A percentile compares a stretch with the other conserved stretches of the same genome.
Evolutionary conservation across 164 flowering plant genomes (phyloP).

Genomic region (Macadamia tetraphylla): DNA sequence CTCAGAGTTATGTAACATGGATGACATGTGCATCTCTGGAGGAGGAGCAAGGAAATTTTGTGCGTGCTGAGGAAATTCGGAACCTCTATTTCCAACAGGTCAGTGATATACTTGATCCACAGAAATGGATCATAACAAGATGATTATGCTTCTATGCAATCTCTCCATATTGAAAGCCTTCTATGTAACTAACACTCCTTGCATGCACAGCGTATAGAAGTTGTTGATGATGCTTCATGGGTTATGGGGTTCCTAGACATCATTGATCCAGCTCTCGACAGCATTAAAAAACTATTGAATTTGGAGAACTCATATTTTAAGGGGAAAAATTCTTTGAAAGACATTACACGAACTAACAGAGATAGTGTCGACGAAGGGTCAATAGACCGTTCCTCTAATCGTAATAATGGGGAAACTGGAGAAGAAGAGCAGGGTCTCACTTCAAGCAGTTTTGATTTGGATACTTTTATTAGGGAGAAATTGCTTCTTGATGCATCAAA

Average conservation of each 20-base stretch:
- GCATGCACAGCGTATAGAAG: constrained; percentile 71
- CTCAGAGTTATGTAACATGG: constrained; percentile 94
- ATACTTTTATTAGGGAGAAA: constrained; percentile 51
- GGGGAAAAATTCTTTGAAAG: constrained; percentile 17
- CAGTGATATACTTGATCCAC: neutral
- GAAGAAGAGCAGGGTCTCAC: neutral
- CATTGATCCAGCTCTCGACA: constrained; percentile 82
- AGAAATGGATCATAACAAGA: too few relatives aligned
- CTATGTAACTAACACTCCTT: constrained; percentile 8
- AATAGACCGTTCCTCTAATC: constrained; percentile 9
- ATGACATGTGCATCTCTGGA: constrained; percentile 94
- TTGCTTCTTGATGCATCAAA: constrained; percentile 54
- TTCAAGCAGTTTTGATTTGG: constrained; percentile 46
- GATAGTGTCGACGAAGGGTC: constrained; percentile 17
- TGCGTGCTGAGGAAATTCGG: constrained; percentile 91
- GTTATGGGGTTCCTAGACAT: constrained; percentile 75
- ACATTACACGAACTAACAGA: constrained; percentile 12
- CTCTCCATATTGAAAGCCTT: neutral
- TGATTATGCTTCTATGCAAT: too few relatives aligned
- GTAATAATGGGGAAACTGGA: constrained; percentile 7
- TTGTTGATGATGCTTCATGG: constrained; percentile 97
- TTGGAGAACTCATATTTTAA: constrained; percentile 29
- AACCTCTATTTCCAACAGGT: constrained; percentile 93
- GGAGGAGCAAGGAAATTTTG: constrained; percentile 83
- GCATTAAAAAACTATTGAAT: constrained; percentile 70